Evolutionary conservation across 2,329 filamentous ascomycete genomes (phyloP), one percentile per base, ranked within the genome.

Genomic region (Trichoderma sp.): DNA sequence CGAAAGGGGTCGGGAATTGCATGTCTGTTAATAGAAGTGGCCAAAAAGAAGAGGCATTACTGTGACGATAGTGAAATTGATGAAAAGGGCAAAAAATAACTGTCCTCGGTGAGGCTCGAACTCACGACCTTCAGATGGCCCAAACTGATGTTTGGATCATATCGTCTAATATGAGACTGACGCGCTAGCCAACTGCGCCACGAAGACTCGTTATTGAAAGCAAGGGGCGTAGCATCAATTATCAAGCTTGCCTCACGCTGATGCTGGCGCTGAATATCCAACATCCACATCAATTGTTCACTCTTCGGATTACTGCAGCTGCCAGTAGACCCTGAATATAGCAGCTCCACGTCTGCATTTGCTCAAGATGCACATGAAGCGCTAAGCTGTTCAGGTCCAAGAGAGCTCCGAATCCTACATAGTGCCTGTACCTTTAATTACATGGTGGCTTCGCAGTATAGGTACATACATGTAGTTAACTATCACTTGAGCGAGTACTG

Each of bases 101-200:
- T 85, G 84, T 85, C 84, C 84, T 85, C 81, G 82, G 84, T 82
- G 83, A 87, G 85, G 80, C 81, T 86, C 83, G 88, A 89, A 83
- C 88, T 88, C 85, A 83, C 84, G 85, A 85, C 85, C 85, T 86
- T 85, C 85, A 85, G 80, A 81, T 81, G 63, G 75, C 80, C 77
- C 78, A 78, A 75, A 68, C 67, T 76, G 63, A 18, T 74, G 81
- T 84, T 83, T 78, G 77, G 76, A 78, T 80, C 76, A 79, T 63
- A 76, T 69, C 11, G 41, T 41, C 35, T 18, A 75, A 69, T 75
- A 78, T 75, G 78, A 80, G 79, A 80, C 79, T 79, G 77, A 79
- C 78, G 78, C 78, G 76, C 78, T 79, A 79, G 75, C 79, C 79
- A 80, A 80, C 79, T 80, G 79, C 77, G 79, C 79, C 78, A 80